phyloP scores from a whole-genome alignment of 345 rosid species.

The Fremontodendron californicum region DNA sequence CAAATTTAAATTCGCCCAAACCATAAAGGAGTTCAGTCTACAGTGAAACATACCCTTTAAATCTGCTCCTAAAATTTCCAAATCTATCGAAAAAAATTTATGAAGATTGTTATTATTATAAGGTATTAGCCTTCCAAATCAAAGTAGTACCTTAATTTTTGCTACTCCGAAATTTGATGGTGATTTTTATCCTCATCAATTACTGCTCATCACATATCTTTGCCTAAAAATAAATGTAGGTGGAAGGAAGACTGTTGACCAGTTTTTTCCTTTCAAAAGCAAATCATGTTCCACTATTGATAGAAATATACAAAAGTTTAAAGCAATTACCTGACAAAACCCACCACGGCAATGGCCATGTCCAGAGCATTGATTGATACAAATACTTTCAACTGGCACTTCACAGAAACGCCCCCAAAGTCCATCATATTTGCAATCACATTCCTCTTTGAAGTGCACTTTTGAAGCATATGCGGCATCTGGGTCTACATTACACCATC shows the following conservation, averaged over 20 bases:
- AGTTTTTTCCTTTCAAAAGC: neutral
- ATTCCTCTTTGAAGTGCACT: conserved; percentile 69
- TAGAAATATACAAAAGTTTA: conserved; percentile 6
- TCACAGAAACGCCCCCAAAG: conserved; percentile 84
- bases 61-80: neutral
- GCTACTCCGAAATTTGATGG: neutral
- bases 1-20: neutral
- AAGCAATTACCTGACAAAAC: conserved; percentile 70
- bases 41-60: neutral
- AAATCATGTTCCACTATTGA: neutral
- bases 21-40: neutral
- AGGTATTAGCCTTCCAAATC: neutral
- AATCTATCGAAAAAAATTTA: neutral
- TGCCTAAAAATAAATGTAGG: conserved; percentile 1
- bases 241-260: neutral
- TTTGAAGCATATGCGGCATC: conserved; percentile 61
- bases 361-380: conserved; percentile 90
- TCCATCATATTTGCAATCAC: conserved; percentile 95
- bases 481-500: conserved; percentile 98
- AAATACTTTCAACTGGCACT: conserved; percentile 66
- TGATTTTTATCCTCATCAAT: neutral
- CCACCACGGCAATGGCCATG: conserved; percentile 92
- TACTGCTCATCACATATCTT: neutral
- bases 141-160: neutral
- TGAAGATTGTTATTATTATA: neutral